Base-by-base conservation (phyloP, 2,329 filamentous ascomycete species). In the Pseudogymnoascus sp. region DNA sequence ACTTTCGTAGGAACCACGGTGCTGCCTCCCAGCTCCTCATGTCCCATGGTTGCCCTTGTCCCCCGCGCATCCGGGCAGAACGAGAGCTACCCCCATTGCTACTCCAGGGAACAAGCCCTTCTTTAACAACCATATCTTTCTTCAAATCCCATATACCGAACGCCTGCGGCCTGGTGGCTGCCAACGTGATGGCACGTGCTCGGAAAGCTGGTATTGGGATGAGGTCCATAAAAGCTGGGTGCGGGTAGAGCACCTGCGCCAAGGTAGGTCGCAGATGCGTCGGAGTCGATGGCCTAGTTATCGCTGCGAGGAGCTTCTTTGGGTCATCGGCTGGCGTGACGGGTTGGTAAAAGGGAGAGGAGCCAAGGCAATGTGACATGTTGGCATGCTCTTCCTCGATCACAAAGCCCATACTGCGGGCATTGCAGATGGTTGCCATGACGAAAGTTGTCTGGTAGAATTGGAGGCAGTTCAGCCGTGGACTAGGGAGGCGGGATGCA, bases 71-170 rank as follows among this genome's bases (percentile, higher is more conserved):
- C 5, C 21, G 45, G 35, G 35, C 9, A 39, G 37, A 39, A 10
- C 18, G 37, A 19, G 15, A 12, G 37, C 8, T 30, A 30, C 18
- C 2, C n/a, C 35, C 37, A 56, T 35, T 8, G 30, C 55, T 33
- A 9, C 59, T 33, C 13, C 61, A 66, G 52, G 65, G 70, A 6
- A 67, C 57, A 59, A 73, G 38, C 2, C 70, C 72, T 57, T 68
- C 66, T 5, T 64, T 64, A 12, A 66, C 15, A 39, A 39, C 64
- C 38, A 75, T 69, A 64, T 75, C 73, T 41, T 65, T 63, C 60
- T 75, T 75, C 38, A 75, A 59, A 5, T 75, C 73, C 63, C 67
- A 65, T 1, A 70, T 62, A 59, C 71, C 65, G 57, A 74, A 71
- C 0, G 66, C 13, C 33, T 68, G 63, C 1, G 72, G 71, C 55